Evolutionary conservation across 2,329 filamentous ascomycete species (phyloP).

Genomic region (Penicillium verrucosum): DNA sequence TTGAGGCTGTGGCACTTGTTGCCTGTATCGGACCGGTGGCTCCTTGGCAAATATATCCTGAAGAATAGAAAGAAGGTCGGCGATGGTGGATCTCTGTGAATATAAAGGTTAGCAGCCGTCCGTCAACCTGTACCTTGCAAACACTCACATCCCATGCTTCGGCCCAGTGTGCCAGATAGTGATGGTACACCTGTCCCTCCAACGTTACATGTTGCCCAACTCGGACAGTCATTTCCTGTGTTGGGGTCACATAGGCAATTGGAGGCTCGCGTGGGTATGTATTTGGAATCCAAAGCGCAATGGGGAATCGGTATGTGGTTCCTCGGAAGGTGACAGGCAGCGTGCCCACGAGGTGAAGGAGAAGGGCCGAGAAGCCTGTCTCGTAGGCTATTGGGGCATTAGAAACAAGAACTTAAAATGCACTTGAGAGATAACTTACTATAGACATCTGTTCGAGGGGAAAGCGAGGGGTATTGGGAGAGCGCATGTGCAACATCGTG

Average conservation of each 20-base stretch:
- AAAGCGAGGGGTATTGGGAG: constrained; percentile 72
- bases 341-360: constrained; percentile 82
- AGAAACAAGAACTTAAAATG: constrained; percentile 19
- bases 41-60: constrained; percentile 90
- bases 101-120: not conserved
- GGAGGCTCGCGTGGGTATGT: constrained; percentile 83
- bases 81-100: constrained; percentile 70
- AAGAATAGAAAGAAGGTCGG: constrained; percentile 78
- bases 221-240: constrained; percentile 81
- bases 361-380: constrained; percentile 78
- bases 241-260: constrained; percentile 83
- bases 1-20: constrained; percentile 32
- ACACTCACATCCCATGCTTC: constrained; percentile 82
- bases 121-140: not conserved
- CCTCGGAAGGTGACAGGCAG: constrained; percentile 89
- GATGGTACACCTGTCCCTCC: constrained; percentile 91
- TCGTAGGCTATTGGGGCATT: constrained; percentile 65
- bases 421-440: constrained; percentile 56
- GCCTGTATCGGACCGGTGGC: constrained; percentile 79
- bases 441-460: constrained; percentile 89
- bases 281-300: constrained; percentile 91
- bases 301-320: constrained; percentile 82
- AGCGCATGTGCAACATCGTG: constrained; percentile 83
- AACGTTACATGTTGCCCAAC: constrained; percentile 93
- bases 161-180: constrained; percentile 86